Percentiles rank a stretch among this genome's conserved stretches.
Evolutionary conservation across 2,329 filamentous ascomycete genomes (phyloP).

Genomic region (Sarocladium strictum): DNA sequence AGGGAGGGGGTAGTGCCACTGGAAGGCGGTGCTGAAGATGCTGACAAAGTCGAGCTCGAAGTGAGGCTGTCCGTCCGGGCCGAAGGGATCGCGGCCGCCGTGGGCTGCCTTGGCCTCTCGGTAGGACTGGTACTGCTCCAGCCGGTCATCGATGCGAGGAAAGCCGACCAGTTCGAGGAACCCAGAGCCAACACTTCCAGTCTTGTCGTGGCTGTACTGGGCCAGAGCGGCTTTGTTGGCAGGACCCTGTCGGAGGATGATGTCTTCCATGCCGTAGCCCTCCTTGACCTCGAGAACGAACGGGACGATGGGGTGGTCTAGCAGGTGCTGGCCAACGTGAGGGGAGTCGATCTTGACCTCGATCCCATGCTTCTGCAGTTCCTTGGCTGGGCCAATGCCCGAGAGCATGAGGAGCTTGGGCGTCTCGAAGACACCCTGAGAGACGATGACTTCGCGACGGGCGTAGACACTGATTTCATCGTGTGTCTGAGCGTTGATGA

Average conservation of each 20-base stretch:
- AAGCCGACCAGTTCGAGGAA: constrained; percentile 48
- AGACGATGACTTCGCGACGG: constrained; percentile 38
- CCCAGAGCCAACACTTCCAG: constrained; percentile 33
- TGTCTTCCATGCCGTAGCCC: constrained; percentile 31
- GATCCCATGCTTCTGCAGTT: constrained; percentile 50
- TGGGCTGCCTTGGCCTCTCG: constrained; percentile 32
- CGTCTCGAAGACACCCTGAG: constrained; percentile 53
- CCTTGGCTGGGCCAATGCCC: constrained; percentile 51
- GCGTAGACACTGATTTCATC: constrained; percentile 40
- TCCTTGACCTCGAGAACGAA: constrained; percentile 41
- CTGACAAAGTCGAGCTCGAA: constrained; percentile 58
- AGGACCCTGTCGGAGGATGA: constrained; percentile 31
- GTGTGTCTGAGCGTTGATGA: constrained; percentile 27
- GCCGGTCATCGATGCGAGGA: constrained; percentile 48
- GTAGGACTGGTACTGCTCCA: constrained; percentile 44
- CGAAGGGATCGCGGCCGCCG: constrained; percentile 45
- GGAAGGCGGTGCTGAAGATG: constrained; percentile 46
- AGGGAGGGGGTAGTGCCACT: constrained; percentile 39
- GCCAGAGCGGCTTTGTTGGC: constrained; percentile 26
- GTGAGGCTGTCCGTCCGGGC: constrained; percentile 50
- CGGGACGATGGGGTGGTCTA: constrained; percentile 50
- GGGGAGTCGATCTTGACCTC: constrained; percentile 47
- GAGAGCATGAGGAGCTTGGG: constrained; percentile 60
- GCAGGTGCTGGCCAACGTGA: constrained; percentile 58
- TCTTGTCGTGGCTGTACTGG: constrained; percentile 30